Evolutionary conservation across 2,329 filamentous ascomycete species (phyloP), one percentile per base, ranked within the genome.

Genomic region (Shiraia sp.): DNA sequence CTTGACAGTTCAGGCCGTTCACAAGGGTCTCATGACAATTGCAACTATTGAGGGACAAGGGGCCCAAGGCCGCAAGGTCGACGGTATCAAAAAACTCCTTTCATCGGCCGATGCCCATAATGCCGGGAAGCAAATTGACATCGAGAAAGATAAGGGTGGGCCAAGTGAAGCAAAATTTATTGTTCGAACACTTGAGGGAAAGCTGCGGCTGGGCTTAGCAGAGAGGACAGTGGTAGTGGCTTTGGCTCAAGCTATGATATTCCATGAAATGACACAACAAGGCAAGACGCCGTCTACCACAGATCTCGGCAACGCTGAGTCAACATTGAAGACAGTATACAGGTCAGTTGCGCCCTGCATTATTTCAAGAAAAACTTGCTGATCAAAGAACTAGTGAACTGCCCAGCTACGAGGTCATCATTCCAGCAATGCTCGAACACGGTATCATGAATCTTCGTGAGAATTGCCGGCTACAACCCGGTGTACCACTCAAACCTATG

Each of bases 401-500:
- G 17, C 93, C 93, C 0, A 93, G 90, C 56, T 99, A 96, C 75
- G 90, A 97, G 71, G 85, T 92, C 23, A 95, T 99, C 47, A 85
- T 99, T 40, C 93, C 93, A 1, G 86, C 88, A 2, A 88, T 97
- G 77, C 75, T 96, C 17, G 77, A 93, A 57, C 81, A 93, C 58
- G 93, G 93, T 13, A 88, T 99, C 49, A 82, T 86, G 73, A 85
- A 90, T 26, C 74, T 99, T 10, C 81, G 82, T 37, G 86, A 95
- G 8, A 82, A 86, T 42, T 96, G 93, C 79, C 95, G 95, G 68
- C 79, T 99, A 31, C 88, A 90, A 54, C 92, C 93, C 0, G 93
- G 93, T 50, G 88, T 99, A 12, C 93, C 93, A 0, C 77, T 99
- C 44, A 99, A 99, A 71, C 93, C 93, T 58, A 99, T 99, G 93